Percentiles rank a stretch among this genome's conserved stretches.
phyloP scores from a whole-genome alignment of 352 stramenopile species.

The Phytophthora boehmeriae region DNA sequence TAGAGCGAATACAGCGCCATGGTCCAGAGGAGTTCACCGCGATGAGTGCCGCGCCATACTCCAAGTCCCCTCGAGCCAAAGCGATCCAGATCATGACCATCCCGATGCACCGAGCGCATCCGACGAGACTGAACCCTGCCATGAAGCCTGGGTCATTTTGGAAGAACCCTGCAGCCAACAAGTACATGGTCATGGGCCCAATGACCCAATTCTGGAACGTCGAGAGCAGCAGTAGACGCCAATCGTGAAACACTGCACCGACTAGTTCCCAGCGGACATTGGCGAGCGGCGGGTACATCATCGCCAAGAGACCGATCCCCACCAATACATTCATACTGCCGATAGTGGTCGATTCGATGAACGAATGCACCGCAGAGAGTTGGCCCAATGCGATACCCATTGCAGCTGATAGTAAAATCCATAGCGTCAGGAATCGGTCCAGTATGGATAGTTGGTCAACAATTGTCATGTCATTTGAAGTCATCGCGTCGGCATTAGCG shows the following conservation, averaged over 20 bases:
- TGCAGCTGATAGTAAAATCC: slow-evolving; percentile 55
- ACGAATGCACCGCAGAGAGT: slow-evolving; percentile 40
- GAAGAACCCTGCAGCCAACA: slow-evolving; percentile 57
- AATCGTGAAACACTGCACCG: slow-evolving; percentile 46
- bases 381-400: slow-evolving; percentile 52
- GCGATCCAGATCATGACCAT: slow-evolving; percentile 89
- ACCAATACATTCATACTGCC: slow-evolving; percentile 60
- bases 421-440: slow-evolving; percentile 64
- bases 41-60: slow-evolving; percentile 74
- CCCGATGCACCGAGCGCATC: slow-evolving; percentile 72
- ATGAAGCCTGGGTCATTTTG: slow-evolving; percentile 55
- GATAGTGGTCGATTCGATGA: slow-evolving; percentile 53
- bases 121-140: slow-evolving; percentile 69
- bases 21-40: slow-evolving; percentile 72
- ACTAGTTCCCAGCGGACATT: slow-evolving; percentile 62
- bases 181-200: slow-evolving; percentile 60
- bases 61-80: slow-evolving; percentile 62
- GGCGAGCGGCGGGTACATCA: slow-evolving; percentile 72
- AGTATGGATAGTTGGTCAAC: slow-evolving; percentile 45
- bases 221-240: slow-evolving; percentile 54
- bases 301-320: slow-evolving; percentile 51
- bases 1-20: slow-evolving; percentile 72
- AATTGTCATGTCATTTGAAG: slow-evolving; percentile 1
- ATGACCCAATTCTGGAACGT: slow-evolving; percentile 70
- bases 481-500: background rate